Base-by-base conservation (phyloP, 1,284 basidiomycete species). In the Leucoagaricus sp. region DNA sequence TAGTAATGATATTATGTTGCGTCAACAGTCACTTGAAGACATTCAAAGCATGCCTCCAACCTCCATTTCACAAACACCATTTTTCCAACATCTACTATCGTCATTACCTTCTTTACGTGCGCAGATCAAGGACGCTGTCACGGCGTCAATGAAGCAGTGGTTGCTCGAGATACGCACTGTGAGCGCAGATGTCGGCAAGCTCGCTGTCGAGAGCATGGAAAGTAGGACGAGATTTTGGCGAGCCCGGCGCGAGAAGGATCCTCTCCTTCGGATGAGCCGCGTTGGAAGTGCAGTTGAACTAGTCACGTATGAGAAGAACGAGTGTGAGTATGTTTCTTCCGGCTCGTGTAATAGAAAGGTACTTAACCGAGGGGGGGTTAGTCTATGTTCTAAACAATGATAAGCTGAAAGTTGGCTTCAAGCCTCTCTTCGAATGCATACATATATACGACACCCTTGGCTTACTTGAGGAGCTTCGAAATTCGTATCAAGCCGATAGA, bases 131-230 rank as follows among this genome's bases (percentile, higher is more conserved):
- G 89, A 93, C 64, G 91, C 93, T 0, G 97, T 99, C 1, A 96
- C 93, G 0, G 90, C 94, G 0, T 93, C 95, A 7, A 91, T 95
- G 77, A 99, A 98, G 70, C 91, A 97, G 60, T 99, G 97, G 97
- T 76, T 99, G 25, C 86, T 96, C 53, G 94, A 98, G 65, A 95
- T 98, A 55, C 80, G 97, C 52, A 95, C 98, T 64, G 85, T 92
- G 58, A 93, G 91, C 56, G 85, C 89, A 0, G 84, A 91, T 47
- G 91, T 99, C 1, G 97, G 97, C 2, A 83, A 83, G 60, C 80
- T 95, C 4, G 96, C 96, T 0, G 81, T 97, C 33, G 94, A 98
- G 62, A 86, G 87, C 19, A 98, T 98, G 93, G 91, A 94, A 48
- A 72, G 76, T 26, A 83, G 97, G 15, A 87, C 88, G 25, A 84